Evolutionary conservation across 495 filamentous ascomycete genomes (phyloP), one percentile per base, ranked within the genome.

Genomic region (Xylaria palmicola): DNA sequence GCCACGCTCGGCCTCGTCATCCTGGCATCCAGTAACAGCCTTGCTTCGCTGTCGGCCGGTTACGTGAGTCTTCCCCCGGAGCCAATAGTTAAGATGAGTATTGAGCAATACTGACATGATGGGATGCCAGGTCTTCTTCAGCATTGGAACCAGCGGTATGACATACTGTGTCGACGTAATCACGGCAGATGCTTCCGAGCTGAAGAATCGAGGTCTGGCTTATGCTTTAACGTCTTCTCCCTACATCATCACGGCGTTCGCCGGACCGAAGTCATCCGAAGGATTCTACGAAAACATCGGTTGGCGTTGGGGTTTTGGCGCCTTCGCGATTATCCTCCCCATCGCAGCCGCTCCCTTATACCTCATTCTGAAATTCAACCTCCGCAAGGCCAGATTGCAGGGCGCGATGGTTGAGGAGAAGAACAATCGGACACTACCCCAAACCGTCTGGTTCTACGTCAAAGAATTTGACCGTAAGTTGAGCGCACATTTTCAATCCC

Each of bases 251-350:
- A 87, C 85, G 8, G 82, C 83, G 34, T 76, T 80, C 10, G 71
- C 83, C 57, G 49, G 49, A 13, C 49, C 30, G 8, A 52, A 52
- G 30, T 30, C 49, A 37, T 52, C 49, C 1, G 30, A 30, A 37
- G 30, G 26, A 9, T 52, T 52, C 30, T 64, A 75, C 43, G 57
- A 71, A 29, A 63, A 71, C 12, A 58, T 65, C 27, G 69, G 73
- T 41, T 88, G 83, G 83, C 80, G 80, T 17, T 89, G 85, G 86
- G 80, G 74, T 1, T 86, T 79, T 64, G 84, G 83, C 6, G 72
- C 72, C 20, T 82, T 81, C 58, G 72, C 78, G 1, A 84, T 86
- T 51, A 72, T 86, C 59, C 71, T 77, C 44, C 82, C 83, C 0
- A 64, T 80, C 44, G 72, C 84, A 39, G 81, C 79, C 57, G 29